phyloP scores from a whole-genome alignment of 352 stramenopile genomes.

The Globisporangium emineosum region DNA sequence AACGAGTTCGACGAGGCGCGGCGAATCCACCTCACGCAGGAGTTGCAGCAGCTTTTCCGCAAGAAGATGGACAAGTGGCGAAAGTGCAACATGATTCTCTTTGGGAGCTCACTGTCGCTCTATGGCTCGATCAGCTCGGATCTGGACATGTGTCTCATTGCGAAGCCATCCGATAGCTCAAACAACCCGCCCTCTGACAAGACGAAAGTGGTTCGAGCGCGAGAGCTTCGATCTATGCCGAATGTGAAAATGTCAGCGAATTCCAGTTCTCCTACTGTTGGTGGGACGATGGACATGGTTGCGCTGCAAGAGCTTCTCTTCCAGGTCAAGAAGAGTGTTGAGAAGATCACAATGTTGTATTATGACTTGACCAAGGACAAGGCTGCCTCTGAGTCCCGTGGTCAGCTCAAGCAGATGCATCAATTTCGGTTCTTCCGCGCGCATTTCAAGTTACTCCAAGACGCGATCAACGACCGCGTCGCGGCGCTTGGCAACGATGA shows the following conservation, averaged over 20 bases:
- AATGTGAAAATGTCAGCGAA: conserved; percentile 19
- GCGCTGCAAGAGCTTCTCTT: conserved; percentile 37
- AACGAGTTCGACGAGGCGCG: conserved; percentile 38
- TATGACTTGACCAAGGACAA: conserved; percentile 30
- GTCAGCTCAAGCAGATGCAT: conserved; percentile 26
- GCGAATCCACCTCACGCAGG: conserved; percentile 31
- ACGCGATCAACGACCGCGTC: conserved; percentile 33
- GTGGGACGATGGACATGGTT: conserved; percentile 19
- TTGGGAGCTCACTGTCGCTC: conserved; percentile 75
- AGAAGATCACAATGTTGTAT: conserved; percentile 38
- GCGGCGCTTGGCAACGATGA: conserved; percentile 9
- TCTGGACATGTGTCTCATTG: conserved; percentile 70
- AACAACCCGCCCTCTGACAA: not conserved
- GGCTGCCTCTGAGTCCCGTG: not conserved
- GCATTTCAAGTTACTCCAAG: conserved; percentile 31
- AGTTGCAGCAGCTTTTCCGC: conserved; percentile 47
- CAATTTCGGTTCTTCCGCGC: conserved; percentile 46
- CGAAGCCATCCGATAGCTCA: conserved; percentile 10
- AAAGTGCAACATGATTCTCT: conserved; percentile 50
- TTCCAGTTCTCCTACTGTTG: conserved; percentile 5
- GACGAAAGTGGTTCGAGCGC: conserved; percentile 22
- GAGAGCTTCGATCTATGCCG: conserved; percentile 45
- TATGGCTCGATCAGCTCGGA: conserved; percentile 73
- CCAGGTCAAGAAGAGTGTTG: conserved; percentile 46
- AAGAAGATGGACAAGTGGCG: conserved; percentile 46